Conservation (phyloP, 257 asterid species). For the Solanum gandarillasii region DNA sequence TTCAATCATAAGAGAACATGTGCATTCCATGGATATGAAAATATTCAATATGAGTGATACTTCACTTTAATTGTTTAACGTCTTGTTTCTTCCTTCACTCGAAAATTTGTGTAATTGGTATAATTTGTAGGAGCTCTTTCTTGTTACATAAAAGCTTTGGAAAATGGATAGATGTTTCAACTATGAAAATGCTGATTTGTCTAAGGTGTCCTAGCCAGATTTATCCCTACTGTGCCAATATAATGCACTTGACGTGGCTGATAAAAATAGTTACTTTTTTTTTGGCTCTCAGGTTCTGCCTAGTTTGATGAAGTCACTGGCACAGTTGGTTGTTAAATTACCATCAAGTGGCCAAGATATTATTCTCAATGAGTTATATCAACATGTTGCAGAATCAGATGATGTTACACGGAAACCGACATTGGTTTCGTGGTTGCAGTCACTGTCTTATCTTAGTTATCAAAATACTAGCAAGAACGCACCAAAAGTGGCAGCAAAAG, state of each 20-base stretch:
- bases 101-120: not conserved
- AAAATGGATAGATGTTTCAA: not conserved
- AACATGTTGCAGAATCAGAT: conserved; percentile 68
- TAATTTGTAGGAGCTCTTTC: not conserved
- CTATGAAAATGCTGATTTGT: not conserved
- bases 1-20: not conserved
- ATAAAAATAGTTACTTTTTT: not conserved
- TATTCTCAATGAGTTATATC: conserved; percentile 49
- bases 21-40: not conserved
- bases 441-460: conserved; percentile 61
- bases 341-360: conserved; percentile 40
- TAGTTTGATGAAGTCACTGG: conserved; percentile 56
- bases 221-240: not conserved
- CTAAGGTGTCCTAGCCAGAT: not conserved
- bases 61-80: not conserved
- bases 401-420: conserved; percentile 76
- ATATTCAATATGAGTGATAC: not conserved
- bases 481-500: not conserved
- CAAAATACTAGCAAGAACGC: conserved; percentile 17
- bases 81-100: not conserved
- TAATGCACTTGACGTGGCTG: not conserved
- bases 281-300: conserved; percentile 51
- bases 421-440: conserved; percentile 75
- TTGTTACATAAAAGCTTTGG: not conserved
- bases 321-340: conserved; percentile 36